Evolutionary conservation across 2,329 filamentous ascomycete species (phyloP).

Genomic region (Cytospora piceae): DNA sequence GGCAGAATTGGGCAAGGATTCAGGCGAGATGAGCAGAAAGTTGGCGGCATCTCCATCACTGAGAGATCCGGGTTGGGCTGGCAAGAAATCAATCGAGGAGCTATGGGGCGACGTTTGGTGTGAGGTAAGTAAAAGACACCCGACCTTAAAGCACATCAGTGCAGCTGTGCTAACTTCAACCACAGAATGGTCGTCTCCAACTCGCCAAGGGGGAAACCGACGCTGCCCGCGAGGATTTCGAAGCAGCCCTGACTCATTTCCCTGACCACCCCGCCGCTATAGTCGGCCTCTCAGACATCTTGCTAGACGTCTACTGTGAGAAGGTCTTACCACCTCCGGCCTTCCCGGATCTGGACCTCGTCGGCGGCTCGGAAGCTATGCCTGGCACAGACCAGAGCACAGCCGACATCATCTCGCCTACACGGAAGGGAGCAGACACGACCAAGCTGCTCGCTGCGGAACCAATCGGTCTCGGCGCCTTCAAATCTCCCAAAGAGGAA

Average conservation of each 20-base stretch:
- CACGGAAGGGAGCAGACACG: conserved; percentile 16
- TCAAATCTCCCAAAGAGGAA: conserved; percentile 19
- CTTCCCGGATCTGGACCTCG: conserved; percentile 48
- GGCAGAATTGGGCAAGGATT: conserved; percentile 62
- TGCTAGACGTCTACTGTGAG: conserved; percentile 82
- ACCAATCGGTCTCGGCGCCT: conserved; percentile 52
- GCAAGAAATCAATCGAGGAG: conserved; percentile 79
- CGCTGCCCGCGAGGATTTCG: conserved; percentile 75
- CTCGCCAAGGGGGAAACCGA: conserved; percentile 65
- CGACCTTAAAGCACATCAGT: neutral
- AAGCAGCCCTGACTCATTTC: conserved; percentile 78
- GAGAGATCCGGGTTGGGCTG: conserved; percentile 73
- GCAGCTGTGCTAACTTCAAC: neutral
- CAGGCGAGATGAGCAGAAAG: conserved; percentile 62
- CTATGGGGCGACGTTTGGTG: conserved; percentile 82
- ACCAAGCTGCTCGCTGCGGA: conserved; percentile 43
- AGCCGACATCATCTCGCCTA: conserved; percentile 22
- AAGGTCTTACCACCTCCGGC: conserved; percentile 63
- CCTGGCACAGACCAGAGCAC: conserved; percentile 30
- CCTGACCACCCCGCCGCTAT: conserved; percentile 81
- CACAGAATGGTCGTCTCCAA: conserved; percentile 62
- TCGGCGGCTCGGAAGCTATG: conserved; percentile 37
- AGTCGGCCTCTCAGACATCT: conserved; percentile 79
- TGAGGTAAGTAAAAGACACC: conserved; percentile 61
- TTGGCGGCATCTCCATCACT: conserved; percentile 65